Conservation (phyloP, 2,329 filamentous ascomycete genomes). For the Purpureocillium lavendulum region DNA sequence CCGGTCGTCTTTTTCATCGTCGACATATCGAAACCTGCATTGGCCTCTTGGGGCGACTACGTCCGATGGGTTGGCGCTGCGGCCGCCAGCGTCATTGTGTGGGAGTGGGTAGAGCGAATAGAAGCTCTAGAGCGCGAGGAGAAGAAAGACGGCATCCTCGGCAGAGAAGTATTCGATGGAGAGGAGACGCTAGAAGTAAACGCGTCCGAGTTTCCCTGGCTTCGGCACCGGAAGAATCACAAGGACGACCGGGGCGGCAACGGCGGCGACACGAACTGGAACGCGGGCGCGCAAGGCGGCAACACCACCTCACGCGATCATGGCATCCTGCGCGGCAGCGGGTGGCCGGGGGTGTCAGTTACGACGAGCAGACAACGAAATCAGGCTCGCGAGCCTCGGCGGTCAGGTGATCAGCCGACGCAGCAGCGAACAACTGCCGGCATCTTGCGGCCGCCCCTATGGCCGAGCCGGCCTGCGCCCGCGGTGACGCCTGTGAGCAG, state of each 20-base stretch:
- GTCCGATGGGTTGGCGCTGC: constrained; percentile 94
- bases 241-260: constrained; percentile 19
- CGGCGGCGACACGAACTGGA: constrained; percentile 10
- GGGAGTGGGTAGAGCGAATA: constrained; percentile 96
- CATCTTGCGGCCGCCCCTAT: constrained; percentile 40
- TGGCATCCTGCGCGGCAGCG: constrained; percentile 8
- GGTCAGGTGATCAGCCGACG: constrained; percentile 14
- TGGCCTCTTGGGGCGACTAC: constrained; percentile 91
- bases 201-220: constrained; percentile 41
- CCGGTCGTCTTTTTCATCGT: constrained; percentile 90
- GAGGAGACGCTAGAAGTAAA: constrained; percentile 78
- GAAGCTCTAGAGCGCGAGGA: constrained; percentile 88
- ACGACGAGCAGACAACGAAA: constrained; percentile 17
- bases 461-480: constrained; percentile 48
- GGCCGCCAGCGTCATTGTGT: constrained; percentile 90
- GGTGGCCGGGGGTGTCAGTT: constrained; percentile 18
- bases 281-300: constrained; percentile 6
- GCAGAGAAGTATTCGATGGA: constrained; percentile 85
- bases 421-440: constrained; percentile 20
- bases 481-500: constrained; percentile 50
- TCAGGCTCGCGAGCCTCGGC: constrained; percentile 10
- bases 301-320: constrained; percentile 3
- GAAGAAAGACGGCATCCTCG: constrained; percentile 86
- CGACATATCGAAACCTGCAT: constrained; percentile 76
- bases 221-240: constrained; percentile 26